Base-by-base conservation (phyloP, 2,329 filamentous ascomycete species). In the Plectosphaerella cucumerina region DNA sequence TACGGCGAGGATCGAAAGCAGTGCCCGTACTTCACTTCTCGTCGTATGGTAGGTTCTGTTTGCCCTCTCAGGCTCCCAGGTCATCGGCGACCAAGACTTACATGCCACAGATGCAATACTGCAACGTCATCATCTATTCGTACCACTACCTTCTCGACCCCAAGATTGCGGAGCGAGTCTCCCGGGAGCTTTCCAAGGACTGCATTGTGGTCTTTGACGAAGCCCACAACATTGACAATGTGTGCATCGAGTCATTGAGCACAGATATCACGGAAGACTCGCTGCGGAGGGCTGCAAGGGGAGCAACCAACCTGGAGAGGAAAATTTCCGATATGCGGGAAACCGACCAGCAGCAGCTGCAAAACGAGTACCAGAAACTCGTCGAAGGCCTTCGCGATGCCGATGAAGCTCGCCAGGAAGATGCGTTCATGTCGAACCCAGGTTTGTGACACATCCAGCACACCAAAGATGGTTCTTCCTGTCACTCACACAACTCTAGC, bases 71-170 rank as follows among this genome's bases (percentile, higher is more conserved):
- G 48, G 21, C 20, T 34, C n/a, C 34, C 26, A 21, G n/a, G 10
- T 17, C 35, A n/a, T 6, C 14, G 14, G 35, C 10, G 14, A 17
- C 2, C 5, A 10, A 2, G 59, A 57, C 54, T 48, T 22, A 23
- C 14, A 14, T 37, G 31, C 9, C 31, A 14, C 57, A 91, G 87
- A 97, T 99, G 93, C 87, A 94, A 62, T 97, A 92, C 65, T 99
- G 94, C 79, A 97, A 99, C 66, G 91, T 99, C 64, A 97, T 99
- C 63, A 99, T 99, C 59, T 99, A 99, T 73, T 99, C 94, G 1
- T 99, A 99, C 65, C 94, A 99, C 69, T 99, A 99, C 64, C 82
- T 99, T 3, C 82, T 99, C 15, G 95, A 99, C 62, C 94, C 94
- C 3, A 99, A 99, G 67, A 99, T 99, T 61, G 94, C 94, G 12